These are phyloP conservation scores for Suillus luteus DNA, from an alignment of 768 basidiomycete genomes.

Conservation along the genomic window DNA sequence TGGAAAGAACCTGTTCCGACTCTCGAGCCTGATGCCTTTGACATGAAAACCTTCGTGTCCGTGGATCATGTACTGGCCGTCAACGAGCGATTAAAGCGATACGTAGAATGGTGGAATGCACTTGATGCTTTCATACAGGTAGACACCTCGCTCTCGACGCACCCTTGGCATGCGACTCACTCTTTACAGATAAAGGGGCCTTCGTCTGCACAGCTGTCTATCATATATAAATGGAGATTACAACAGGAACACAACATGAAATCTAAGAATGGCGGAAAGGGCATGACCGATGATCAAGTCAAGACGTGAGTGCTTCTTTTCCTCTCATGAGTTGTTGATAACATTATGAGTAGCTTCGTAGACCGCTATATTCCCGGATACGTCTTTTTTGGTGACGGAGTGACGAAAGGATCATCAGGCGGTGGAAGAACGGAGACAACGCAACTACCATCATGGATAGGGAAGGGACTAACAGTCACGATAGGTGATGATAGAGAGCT, in stretches of 20 bases:
- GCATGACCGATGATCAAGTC: slow-evolving; percentile 85
- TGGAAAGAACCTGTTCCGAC: slow-evolving; percentile 43
- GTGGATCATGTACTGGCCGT: slow-evolving; percentile 60
- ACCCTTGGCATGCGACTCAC: slow-evolving; percentile 14
- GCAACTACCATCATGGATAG: slow-evolving; percentile 41
- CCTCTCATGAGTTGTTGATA: slow-evolving; percentile 9
- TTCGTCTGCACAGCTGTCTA: slow-evolving; percentile 38
- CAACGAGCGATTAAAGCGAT: slow-evolving; percentile 62
- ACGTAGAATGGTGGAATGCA: slow-evolving; percentile 66
- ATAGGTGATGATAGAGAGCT: slow-evolving; percentile 58
- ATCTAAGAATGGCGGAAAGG: slow-evolving; percentile 74
- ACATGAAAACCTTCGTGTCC: slow-evolving; percentile 39
- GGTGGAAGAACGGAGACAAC: slow-evolving; percentile 19
- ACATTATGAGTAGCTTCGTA: slow-evolving; percentile 59
- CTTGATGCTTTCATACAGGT: slow-evolving; percentile 83
- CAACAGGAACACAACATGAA: slow-evolving; percentile 94
- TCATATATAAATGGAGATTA: slow-evolving; percentile 86
- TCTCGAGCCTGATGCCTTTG: slow-evolving; percentile 30
- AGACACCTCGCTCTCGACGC: slow-evolving; percentile 19
- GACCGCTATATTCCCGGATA: slow-evolving; percentile 95
- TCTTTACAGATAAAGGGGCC: slow-evolving; percentile 42
- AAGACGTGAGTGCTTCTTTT: slow-evolving; percentile 42
- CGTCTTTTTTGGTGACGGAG: slow-evolving; percentile 76
- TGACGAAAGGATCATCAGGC: slow-evolving; percentile 37
- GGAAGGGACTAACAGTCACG: slow-evolving; percentile 51